Conservation (phyloP, 2,329 filamentous ascomycete species). For the Chrysoporthe cubensis region DNA sequence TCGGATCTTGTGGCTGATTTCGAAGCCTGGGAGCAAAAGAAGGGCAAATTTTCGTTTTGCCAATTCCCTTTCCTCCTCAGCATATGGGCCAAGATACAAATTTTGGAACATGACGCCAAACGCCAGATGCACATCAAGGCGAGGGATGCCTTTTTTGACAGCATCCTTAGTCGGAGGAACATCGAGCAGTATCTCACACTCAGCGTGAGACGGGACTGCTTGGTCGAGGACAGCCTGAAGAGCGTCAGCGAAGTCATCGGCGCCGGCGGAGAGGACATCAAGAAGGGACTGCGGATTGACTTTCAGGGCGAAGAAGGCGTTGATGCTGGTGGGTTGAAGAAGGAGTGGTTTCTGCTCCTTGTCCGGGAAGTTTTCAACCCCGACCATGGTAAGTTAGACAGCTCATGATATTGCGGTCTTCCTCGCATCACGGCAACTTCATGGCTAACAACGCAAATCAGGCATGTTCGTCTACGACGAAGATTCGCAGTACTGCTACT, state of each 20-base stretch:
- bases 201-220: constrained; percentile 78
- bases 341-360: constrained; percentile 92
- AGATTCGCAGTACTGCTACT: constrained; percentile 89
- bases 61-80: constrained; percentile 92
- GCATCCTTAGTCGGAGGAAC: constrained; percentile 74
- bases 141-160: constrained; percentile 88
- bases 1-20: constrained; percentile 86
- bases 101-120: constrained; percentile 84
- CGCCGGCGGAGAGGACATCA: constrained; percentile 80
- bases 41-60: constrained; percentile 81
- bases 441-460: constrained; percentile 39
- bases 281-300: constrained; percentile 84
- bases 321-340: constrained; percentile 85
- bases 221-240: constrained; percentile 86
- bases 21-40: constrained; percentile 80
- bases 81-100: constrained; percentile 89
- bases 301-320: constrained; percentile 90
- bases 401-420: not conserved
- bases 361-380: constrained; percentile 90
- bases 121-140: constrained; percentile 90
- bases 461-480: constrained; percentile 94
- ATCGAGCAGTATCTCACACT: constrained; percentile 80
- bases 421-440: not conserved
- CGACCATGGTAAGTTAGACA: constrained; percentile 69
- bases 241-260: constrained; percentile 85